phyloP scores from a whole-genome alignment of 139 green algal species.

The Coelastrella sp. region DNA sequence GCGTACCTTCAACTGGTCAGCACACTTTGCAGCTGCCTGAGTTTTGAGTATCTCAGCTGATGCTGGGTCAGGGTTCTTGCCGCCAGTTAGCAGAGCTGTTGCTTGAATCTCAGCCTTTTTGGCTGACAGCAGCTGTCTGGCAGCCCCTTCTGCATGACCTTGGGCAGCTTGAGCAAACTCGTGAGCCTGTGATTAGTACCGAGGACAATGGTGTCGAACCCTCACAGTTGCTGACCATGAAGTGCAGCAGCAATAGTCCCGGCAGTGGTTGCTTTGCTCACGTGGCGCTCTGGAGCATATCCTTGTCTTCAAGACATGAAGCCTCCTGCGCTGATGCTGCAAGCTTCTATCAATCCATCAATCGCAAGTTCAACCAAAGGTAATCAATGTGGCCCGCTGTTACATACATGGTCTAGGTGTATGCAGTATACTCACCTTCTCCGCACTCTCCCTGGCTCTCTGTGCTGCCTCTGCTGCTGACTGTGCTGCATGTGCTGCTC shows the following conservation, averaged over 20 bases:
- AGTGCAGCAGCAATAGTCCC: no score
- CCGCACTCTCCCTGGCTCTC: slow-evolving; percentile 56
- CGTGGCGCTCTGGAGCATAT: no score
- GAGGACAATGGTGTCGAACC: no score
- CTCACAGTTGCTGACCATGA: no score
- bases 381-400: no score
- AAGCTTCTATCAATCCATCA: no score
- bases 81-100: slow-evolving; percentile 59
- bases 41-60: slow-evolving; percentile 73
- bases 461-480: slow-evolving; percentile 62
- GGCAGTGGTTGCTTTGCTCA: no score
- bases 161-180: slow-evolving; percentile 65
- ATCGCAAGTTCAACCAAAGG: no score
- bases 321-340: no score
- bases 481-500: slow-evolving; percentile 51
- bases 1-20: slow-evolving; percentile 70
- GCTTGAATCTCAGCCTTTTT: slow-evolving; percentile 81
- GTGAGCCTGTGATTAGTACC: slow-evolving; percentile 42
- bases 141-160: slow-evolving; percentile 62
- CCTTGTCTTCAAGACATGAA: no score
- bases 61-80: slow-evolving; percentile 66
- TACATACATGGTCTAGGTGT: no score
- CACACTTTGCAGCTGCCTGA: slow-evolving; percentile 73
- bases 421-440: slow-evolving; percentile 44
- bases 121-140: slow-evolving; percentile 72